Evolutionary conservation across 1,284 basidiomycete genomes (phyloP), one percentile per base, ranked within the genome.

Genomic region (Pyrrhoderma lamaoense): DNA sequence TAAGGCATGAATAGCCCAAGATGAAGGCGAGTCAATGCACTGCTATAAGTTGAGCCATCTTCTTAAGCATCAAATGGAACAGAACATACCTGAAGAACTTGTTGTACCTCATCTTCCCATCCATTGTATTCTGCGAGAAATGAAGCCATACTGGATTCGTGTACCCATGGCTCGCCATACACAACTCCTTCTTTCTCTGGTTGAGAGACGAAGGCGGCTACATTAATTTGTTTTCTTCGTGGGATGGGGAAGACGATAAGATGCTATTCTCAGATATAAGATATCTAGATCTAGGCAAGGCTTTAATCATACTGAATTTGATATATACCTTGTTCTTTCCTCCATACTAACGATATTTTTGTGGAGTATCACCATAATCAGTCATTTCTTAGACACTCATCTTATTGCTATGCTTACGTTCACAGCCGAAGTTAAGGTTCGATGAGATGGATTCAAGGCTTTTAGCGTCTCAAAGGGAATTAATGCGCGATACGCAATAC

Each of bases 401-500:
- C n/a, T n/a, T n/a, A n/a, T n/a, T 23, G 14, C n/a, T 22, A 50
- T 1, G 44, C 68, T 55, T 43, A 76, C 74, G 45, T 70, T 49
- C 8, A 69, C 62, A 8, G 72, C 59, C 11, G 55, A 57, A 8
- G 53, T 59, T n/a, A 70, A 58, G 3, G 62, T 62, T 23, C 61
- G 63, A 60, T 73, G 71, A 52, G 65, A 55, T 44, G 70, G 71
- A 38, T 57, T 56, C 16, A 56, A 21, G n/a, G 42, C 51, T 31
- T 39, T 57, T 34, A 68, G 53, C 40, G 57, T 57, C 34, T 64
- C 64, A 11, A 61, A 60, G 14, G 67, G 66, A 37, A 72, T 63
- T 16, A 71, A 49, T 1, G 62, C 62, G 21, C 70, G 63, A 57
- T 73, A 71, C 3, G 65, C 64, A 18, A 64, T 57, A 4, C 55